Base-by-base conservation (phyloP, 176 grass and related monocot species). In the Dendrocalamus sinicus region DNA sequence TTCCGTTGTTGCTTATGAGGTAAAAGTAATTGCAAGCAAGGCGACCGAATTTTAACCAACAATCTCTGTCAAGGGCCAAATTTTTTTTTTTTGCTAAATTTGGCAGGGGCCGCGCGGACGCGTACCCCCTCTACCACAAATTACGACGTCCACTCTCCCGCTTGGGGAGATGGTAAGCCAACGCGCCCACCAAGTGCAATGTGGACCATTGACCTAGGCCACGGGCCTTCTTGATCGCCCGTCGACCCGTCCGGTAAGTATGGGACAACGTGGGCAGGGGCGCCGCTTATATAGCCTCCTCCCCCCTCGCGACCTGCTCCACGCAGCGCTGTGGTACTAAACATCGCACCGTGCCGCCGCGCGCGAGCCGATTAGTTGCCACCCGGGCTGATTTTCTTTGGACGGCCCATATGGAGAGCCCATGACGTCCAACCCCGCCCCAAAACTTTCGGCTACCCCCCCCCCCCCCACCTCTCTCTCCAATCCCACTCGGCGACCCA, bases 121-220 rank as follows among this genome's bases (percentile, higher is more conserved):
- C 94, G 81, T 95, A 93, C 89, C 86, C 91, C 84, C 77, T 88
- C 86, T 43, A n/a, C 0, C 87, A 93, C 81, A 93, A 96, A 93
- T 96, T 91, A 89, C 26, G 81, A 93, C 81, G 77, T 88, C 87
- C 89, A 89, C 72, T 93, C 83, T 90, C 78, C 78, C 66, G 39
- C 78, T 86, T 59, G 3, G 9, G 78, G 35, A 90, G 88, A 90
- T 90, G 66, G 73, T 78, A 83, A 22, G 20, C 84, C 78, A 78
- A 55, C 88, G 72, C 84, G 0, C 55, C 37, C 78, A 12, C 66
- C 6, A 66, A 78, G 78, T 86, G 73, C 89, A 90, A 83, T 90
- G 66, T 3, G 57, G 57, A 73, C 73, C 84, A 86, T 57, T 78
- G 67, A 28, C 67, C 73, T 90, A 90, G 84, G 79, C 87, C 84